Percentiles rank a stretch among this genome's conserved stretches.
These are phyloP conservation scores for Dimargaris cristalligena DNA, from an alignment of 192 early-diverging fungal species.

Conservation along the genomic window DNA sequence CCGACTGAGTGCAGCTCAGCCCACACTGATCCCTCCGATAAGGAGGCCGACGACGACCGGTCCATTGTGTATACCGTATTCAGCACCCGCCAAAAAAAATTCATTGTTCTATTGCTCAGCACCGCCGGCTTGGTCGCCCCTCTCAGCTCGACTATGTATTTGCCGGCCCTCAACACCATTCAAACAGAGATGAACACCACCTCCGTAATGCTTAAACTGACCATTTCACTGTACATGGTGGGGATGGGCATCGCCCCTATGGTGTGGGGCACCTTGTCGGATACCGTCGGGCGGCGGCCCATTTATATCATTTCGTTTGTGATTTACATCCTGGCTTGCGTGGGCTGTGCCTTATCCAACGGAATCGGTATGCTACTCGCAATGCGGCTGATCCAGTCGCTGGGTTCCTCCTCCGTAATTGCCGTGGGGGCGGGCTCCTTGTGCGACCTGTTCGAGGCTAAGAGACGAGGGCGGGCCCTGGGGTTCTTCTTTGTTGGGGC, in stretches of 20 bases:
- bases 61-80: constrained; percentile 8
- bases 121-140: constrained; percentile 5
- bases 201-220: neutral
- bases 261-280: constrained; percentile 26
- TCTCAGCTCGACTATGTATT: constrained; percentile 9
- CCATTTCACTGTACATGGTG: constrained; percentile 18
- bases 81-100: neutral
- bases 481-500: constrained; percentile 18
- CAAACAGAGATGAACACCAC: constrained; percentile 6
- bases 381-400: constrained; percentile 23
- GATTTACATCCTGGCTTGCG: constrained; percentile 18
- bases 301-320: constrained; percentile 19
- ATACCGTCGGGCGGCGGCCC: constrained; percentile 21
- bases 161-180: constrained; percentile 7
- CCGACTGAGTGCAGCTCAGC: too few relatives aligned
- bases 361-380: constrained; percentile 16
- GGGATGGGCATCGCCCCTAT: constrained; percentile 22
- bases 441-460: constrained; percentile 18
- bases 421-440: constrained; percentile 25
- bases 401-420: constrained; percentile 24
- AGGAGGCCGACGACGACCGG: neutral
- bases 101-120: neutral
- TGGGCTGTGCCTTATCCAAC: constrained; percentile 19
- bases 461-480: constrained; percentile 21
- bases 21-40: too few relatives aligned